These are phyloP conservation scores for Colletotrichum kahawae DNA, from an alignment of 2,329 filamentous ascomycete genomes.

Conservation along the genomic window DNA sequence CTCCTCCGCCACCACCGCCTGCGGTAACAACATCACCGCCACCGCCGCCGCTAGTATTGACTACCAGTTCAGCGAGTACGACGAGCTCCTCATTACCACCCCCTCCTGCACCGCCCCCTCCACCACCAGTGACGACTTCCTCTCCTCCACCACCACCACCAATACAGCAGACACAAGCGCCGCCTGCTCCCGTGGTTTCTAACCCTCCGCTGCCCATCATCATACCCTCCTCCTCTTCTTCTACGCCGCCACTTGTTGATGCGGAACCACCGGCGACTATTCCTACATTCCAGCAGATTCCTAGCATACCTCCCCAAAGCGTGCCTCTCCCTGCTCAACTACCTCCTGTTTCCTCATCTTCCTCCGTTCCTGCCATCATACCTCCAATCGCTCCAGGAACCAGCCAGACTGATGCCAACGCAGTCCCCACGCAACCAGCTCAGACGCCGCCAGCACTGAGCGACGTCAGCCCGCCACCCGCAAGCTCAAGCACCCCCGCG, in stretches of 20 bases:
- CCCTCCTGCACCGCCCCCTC: constrained; percentile 22
- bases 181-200: constrained; percentile 10
- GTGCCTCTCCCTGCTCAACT: neutral
- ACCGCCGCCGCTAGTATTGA: constrained; percentile 21
- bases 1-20: neutral
- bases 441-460: constrained; percentile 13
- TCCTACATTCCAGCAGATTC: constrained; percentile 17
- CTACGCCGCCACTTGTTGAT: neutral
- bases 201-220: constrained; percentile 18
- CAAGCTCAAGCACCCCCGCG: neutral
- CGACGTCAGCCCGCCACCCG: neutral
- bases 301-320: constrained; percentile 2
- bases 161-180: constrained; percentile 5
- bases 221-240: constrained; percentile 1
- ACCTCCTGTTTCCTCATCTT: neutral
- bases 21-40: neutral
- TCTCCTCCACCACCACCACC: neutral
- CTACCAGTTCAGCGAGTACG: constrained; percentile 38
- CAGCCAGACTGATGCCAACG: constrained; percentile 41
- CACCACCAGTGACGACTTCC: constrained; percentile 16
- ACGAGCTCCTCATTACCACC: constrained; percentile 31
- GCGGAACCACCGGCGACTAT: constrained; percentile 14
- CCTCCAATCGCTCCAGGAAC: constrained; percentile 28
- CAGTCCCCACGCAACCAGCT: constrained; percentile 23
- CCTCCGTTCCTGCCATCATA: neutral